Percentiles rank a stretch among this genome's conserved stretches.
phyloP scores from a whole-genome alignment of 345 rosid genomes.

The Turritis glabra region DNA sequence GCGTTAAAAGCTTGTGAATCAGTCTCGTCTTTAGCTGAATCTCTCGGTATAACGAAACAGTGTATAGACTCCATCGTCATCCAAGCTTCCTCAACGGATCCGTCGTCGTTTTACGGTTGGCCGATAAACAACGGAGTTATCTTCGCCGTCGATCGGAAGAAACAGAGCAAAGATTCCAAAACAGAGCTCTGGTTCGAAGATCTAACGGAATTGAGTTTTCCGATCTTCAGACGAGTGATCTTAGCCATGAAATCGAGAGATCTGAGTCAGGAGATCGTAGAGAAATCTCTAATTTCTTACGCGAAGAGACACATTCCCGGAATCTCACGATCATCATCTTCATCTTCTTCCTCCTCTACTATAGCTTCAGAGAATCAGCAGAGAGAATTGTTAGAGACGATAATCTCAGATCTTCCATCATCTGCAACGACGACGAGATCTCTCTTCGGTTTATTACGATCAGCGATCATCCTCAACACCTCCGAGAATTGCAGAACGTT shows the following conservation, averaged over 20 bases:
- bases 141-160: background rate
- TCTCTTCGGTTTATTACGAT: constrained; percentile 63
- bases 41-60: constrained; percentile 50
- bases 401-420: constrained; percentile 56
- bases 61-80: constrained; percentile 64
- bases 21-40: constrained; percentile 50
- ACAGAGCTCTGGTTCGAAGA: constrained; percentile 61
- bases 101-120: constrained; percentile 71
- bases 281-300: constrained; percentile 65
- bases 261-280: constrained; percentile 55
- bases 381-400: constrained; percentile 64
- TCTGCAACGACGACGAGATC: constrained; percentile 44
- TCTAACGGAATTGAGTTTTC: constrained; percentile 50
- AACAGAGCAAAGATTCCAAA: constrained; percentile 18
- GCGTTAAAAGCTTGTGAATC: constrained; percentile 75
- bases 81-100: constrained; percentile 57
- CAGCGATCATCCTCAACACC: constrained; percentile 73
- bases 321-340: constrained; percentile 42
- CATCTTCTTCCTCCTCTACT: constrained; percentile 48
- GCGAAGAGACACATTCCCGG: constrained; percentile 72
- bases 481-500: constrained; percentile 52
- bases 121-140: constrained; percentile 40
- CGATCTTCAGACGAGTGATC: constrained; percentile 56
- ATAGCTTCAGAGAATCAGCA: constrained; percentile 61
- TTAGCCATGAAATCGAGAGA: constrained; percentile 51